phyloP scores from a whole-genome alignment of 179 eudicot species.

The Heliamphora pulchella region DNA sequence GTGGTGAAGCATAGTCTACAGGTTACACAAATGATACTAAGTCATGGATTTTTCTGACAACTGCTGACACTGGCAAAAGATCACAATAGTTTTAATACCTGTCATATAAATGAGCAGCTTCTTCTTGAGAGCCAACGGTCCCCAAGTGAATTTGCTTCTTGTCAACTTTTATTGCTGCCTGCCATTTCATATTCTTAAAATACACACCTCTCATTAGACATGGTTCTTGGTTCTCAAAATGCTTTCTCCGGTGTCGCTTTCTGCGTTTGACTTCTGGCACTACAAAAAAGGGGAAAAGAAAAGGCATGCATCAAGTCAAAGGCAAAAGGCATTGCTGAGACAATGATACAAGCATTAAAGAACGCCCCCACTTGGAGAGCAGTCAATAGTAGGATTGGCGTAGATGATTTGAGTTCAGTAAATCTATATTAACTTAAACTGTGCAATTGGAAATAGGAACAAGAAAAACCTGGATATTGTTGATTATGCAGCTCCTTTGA shows the following conservation, averaged over 20 bases:
- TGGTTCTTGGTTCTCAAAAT: constrained; percentile 42
- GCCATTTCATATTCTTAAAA: constrained; percentile 88
- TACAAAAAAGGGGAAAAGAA: background rate
- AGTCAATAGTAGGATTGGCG: background rate
- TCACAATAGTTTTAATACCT: constrained; percentile 34
- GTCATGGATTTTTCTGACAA: too few species aligned
- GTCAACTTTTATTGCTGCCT: constrained; percentile 96
- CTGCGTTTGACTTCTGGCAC: constrained; percentile 50
- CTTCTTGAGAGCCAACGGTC: constrained; percentile 67
- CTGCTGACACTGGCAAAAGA: too few species aligned
- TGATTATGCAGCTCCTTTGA: constrained; percentile 36
- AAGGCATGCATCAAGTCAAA: background rate
- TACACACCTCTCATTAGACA: constrained; percentile 72
- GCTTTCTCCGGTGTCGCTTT: constrained; percentile 65
- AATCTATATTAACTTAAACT: background rate
- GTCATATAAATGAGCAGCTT: constrained; percentile 87
- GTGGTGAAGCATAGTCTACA: too few species aligned
- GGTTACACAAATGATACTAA: too few species aligned
- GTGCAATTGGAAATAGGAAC: background rate
- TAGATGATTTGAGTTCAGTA: background rate
- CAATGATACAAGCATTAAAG: background rate
- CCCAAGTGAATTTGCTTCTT: constrained; percentile 94
- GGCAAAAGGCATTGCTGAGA: background rate
- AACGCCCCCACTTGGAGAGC: background rate
- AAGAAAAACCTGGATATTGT: constrained; percentile 40